These are phyloP conservation scores for Beta lomatogona DNA, from an alignment of 179 eudicot species.

Conservation along the genomic window DNA sequence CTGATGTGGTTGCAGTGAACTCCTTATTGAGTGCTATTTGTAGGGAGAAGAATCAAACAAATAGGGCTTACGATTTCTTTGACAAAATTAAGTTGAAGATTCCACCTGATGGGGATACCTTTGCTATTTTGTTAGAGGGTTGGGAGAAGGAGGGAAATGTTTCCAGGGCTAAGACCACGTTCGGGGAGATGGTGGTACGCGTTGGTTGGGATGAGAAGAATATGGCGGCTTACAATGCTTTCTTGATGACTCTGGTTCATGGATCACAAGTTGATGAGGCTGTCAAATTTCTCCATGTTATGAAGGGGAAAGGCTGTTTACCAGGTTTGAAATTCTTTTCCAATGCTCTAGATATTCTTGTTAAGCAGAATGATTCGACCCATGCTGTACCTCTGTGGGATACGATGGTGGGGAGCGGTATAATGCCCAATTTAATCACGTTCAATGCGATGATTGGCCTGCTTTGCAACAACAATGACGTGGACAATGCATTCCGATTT, in stretches of 20 bases:
- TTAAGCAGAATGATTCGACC: conserved; percentile 58
- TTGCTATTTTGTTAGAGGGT: conserved; percentile 70
- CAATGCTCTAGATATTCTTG: conserved; percentile 66
- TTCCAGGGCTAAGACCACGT: conserved; percentile 61
- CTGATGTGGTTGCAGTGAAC: conserved; percentile 65
- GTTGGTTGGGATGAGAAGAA: conserved; percentile 74
- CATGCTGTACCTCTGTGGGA: conserved; percentile 71
- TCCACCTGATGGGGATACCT: conserved; percentile 63
- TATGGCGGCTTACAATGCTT: conserved; percentile 67
- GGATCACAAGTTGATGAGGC: conserved; percentile 63
- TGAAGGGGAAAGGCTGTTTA: conserved; percentile 74
- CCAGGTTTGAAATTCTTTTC: conserved; percentile 82
- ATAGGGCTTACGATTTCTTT: conserved; percentile 56
- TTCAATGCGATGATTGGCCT: conserved; percentile 70
- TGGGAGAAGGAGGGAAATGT: conserved; percentile 74
- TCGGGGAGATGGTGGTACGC: conserved; percentile 89
- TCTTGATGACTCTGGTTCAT: conserved; percentile 63
- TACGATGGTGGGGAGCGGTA: conserved; percentile 60
- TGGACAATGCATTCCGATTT: conserved; percentile 56
- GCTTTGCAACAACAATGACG: conserved; percentile 63
- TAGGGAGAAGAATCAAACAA: conserved; percentile 44
- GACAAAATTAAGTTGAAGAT: conserved; percentile 64
- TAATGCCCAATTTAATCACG: conserved; percentile 59
- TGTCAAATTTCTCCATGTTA: conserved; percentile 68
- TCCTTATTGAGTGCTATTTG: conserved; percentile 72